A percentile compares a stretch with the other conserved stretches of the same genome.
Evolutionary conservation across 73 alveolate species (phyloP).

Genomic region (Diophrys appendiculata): DNA sequence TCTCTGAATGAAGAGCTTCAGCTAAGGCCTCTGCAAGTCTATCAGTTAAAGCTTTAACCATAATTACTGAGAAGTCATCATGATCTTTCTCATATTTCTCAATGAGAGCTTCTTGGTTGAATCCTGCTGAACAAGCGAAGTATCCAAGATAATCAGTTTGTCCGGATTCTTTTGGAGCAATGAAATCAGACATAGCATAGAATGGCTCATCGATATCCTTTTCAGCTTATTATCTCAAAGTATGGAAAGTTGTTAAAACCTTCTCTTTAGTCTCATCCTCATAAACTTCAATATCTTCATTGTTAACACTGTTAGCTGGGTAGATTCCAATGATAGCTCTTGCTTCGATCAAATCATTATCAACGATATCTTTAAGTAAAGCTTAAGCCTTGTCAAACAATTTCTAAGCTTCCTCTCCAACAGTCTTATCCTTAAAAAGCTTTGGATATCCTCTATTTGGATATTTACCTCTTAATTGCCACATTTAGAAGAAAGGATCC

Average conservation of each 20-base stretch:
- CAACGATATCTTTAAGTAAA: conserved; percentile 54
- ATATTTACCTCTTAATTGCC: conserved; percentile 87
- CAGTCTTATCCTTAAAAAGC: conserved; percentile 73
- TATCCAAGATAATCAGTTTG: conserved; percentile 76
- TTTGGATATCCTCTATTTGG: conserved; percentile 87
- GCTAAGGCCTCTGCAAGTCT: conserved; percentile 93
- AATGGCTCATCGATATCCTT: conserved; percentile 61
- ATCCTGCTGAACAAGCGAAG: conserved; percentile 86
- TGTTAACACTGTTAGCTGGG: conserved; percentile 71
- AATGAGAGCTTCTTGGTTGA: conserved; percentile 71
- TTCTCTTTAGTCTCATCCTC: conserved; percentile 12
- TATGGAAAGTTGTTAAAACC: conserved; percentile 17
- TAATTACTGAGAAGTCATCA: conserved; percentile 68
- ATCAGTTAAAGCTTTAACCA: conserved; percentile 85
- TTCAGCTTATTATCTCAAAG: conserved; percentile 74
- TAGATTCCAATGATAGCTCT: conserved; percentile 69
- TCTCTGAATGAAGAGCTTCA: conserved; percentile 80
- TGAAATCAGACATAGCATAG: conserved; percentile 75
- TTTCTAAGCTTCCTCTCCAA: conserved; percentile 81
- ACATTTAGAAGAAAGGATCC: conserved; percentile 85
- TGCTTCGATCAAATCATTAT: conserved; percentile 40
- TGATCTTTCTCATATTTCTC: conserved; percentile 66
- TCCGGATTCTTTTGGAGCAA: conserved; percentile 68
- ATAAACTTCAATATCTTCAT: conserved; percentile 81
- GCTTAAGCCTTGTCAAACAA: conserved; percentile 77